A percentile compares a stretch with the other conserved stretches of the same genome.
Evolutionary conservation across 768 basidiomycete species (phyloP).

Genomic region (Rhodosporidiobolus odoratus): DNA sequence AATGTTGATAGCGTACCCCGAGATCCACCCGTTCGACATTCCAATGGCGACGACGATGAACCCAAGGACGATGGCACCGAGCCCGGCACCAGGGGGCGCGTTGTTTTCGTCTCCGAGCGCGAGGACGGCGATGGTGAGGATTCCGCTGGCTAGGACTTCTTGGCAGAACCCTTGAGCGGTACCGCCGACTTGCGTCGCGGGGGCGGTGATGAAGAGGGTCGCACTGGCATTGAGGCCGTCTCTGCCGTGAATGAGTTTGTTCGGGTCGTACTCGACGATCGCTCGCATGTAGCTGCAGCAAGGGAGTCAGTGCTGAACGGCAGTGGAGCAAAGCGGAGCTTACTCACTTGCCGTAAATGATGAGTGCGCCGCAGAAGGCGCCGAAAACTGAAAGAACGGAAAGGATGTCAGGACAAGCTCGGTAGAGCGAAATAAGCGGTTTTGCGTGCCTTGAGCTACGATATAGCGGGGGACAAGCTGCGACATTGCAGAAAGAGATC

Average conservation of each 20-base stretch:
- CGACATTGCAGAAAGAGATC: too few species aligned
- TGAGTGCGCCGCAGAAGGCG: constrained; percentile 26
- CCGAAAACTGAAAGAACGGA: constrained; percentile 7
- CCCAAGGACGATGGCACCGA: constrained; percentile 36
- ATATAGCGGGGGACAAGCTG: constrained; percentile 36
- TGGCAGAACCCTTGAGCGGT: constrained; percentile 27
- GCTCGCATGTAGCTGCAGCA: constrained; percentile 11
- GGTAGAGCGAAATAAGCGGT: neutral
- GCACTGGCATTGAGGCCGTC: constrained; percentile 17
- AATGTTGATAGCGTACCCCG: constrained; percentile 26
- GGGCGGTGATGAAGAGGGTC: constrained; percentile 27
- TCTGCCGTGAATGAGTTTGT: constrained; percentile 8
- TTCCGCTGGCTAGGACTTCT: constrained; percentile 25
- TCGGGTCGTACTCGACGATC: constrained; percentile 26
- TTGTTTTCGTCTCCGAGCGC: constrained; percentile 39
- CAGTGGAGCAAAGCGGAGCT: neutral
- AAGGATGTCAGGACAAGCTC: too few species aligned
- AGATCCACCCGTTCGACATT: constrained; percentile 29
- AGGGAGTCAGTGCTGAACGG: neutral
- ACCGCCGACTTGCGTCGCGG: neutral
- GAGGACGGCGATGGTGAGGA: constrained; percentile 23
- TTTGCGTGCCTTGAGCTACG: constrained; percentile 18
- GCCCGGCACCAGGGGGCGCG: constrained; percentile 33
- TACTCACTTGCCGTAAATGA: constrained; percentile 31
- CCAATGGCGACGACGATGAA: constrained; percentile 35